Conservation (phyloP, 805 yeast species). For the Hanseniaspora thailandica region DNA sequence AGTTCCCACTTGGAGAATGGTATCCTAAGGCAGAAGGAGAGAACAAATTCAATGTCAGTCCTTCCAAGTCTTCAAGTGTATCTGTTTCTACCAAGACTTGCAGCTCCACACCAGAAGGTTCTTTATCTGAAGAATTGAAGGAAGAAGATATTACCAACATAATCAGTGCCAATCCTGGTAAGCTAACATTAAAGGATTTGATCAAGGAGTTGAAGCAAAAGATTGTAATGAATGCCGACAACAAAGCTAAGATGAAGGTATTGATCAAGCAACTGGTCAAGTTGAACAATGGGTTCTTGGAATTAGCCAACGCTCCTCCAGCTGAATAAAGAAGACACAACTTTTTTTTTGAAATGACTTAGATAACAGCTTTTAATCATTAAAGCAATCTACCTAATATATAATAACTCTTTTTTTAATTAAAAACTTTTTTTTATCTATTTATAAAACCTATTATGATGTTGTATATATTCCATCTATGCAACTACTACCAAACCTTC, state of each 20-base stretch:
- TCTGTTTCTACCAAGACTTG: conserved; percentile 13
- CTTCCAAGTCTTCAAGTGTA: background rate
- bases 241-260: conserved; percentile 47
- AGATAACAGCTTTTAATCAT: background rate
- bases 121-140: conserved; percentile 33
- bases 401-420: background rate
- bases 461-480: conserved; percentile 15
- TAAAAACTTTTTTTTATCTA: background rate
- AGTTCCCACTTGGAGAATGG: conserved; percentile 78
- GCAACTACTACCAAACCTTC: conserved; percentile 30
- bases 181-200: conserved; percentile 48
- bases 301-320: conserved; percentile 12
- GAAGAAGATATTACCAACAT: conserved; percentile 59
- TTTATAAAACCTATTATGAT: background rate
- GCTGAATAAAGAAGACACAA: background rate
- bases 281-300: conserved; percentile 31
- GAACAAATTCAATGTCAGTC: conserved; percentile 25
- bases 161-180: conserved; percentile 33
- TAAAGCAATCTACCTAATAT: background rate
- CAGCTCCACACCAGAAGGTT: conserved; percentile 16
- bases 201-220: conserved; percentile 50
- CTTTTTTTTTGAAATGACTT: background rate
- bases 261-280: conserved; percentile 48
- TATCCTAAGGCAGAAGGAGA: conserved; percentile 41
- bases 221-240: conserved; percentile 51